Conservation (phyloP, 1,284 basidiomycete species). For the Stygiomarasmius scandens region DNA sequence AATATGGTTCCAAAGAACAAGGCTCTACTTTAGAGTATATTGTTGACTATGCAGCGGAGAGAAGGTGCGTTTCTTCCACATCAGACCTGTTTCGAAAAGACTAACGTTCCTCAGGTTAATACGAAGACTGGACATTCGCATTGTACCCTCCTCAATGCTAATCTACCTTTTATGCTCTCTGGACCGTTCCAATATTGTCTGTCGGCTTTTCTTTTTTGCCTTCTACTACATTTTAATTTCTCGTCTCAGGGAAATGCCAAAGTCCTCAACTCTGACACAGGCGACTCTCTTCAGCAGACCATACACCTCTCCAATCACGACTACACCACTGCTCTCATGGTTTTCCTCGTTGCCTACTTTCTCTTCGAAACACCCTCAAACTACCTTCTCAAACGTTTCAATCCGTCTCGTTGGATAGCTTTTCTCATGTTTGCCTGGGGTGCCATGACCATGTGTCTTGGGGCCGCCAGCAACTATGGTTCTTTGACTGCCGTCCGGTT, state of each 20-base stretch:
- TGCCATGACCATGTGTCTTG: constrained; percentile 38
- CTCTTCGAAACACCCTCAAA: constrained; percentile 43
- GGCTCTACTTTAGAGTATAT: neutral
- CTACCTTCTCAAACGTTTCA: constrained; percentile 45
- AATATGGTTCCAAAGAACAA: neutral
- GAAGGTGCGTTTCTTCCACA: neutral
- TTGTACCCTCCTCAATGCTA: constrained; percentile 30
- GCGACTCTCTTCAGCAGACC: constrained; percentile 34
- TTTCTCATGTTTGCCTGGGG: constrained; percentile 45
- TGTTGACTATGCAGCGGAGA: constrained; percentile 7
- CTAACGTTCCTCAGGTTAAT: constrained; percentile 19
- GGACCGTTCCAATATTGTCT: constrained; percentile 41
- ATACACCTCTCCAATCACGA: constrained; percentile 33
- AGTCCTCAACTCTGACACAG: constrained; percentile 35
- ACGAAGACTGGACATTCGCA: constrained; percentile 25
- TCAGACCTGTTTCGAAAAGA: too few species aligned
- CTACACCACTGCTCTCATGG: constrained; percentile 40
- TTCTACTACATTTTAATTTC: neutral
- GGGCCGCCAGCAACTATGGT: constrained; percentile 35
- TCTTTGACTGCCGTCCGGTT: constrained; percentile 32
- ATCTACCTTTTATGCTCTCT: constrained; percentile 41
- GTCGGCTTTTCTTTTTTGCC: constrained; percentile 1
- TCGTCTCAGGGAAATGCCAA: constrained; percentile 36
- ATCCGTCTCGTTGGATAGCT: constrained; percentile 41
- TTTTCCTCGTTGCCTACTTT: constrained; percentile 40